Conservation (phyloP, 768 basidiomycete genomes). For the Hypsizygus marmoreus region DNA sequence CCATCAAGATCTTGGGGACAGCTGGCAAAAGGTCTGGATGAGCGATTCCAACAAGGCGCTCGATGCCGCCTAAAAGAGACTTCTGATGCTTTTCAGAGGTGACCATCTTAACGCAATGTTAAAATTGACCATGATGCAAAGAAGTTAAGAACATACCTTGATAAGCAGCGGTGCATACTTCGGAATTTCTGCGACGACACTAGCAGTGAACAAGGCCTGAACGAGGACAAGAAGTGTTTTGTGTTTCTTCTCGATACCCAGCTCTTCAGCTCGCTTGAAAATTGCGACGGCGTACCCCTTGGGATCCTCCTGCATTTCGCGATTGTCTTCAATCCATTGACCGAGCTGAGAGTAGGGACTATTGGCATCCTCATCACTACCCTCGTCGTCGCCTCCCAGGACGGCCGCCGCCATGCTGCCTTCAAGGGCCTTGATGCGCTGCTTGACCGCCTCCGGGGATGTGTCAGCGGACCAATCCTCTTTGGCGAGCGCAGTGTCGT, state of each 20-base stretch:
- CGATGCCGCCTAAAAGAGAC: slow-evolving; percentile 88
- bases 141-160: slow-evolving; percentile 55
- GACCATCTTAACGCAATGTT: slow-evolving; percentile 58
- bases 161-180: slow-evolving; percentile 69
- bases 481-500: slow-evolving; percentile 57
- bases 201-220: slow-evolving; percentile 79
- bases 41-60: slow-evolving; percentile 76
- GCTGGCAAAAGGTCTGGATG: slow-evolving; percentile 69
- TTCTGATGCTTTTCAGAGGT: slow-evolving; percentile 96
- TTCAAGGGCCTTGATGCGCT: slow-evolving; percentile 75
- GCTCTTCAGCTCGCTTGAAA: slow-evolving; percentile 86
- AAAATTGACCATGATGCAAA: slow-evolving; percentile 6
- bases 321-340: slow-evolving; percentile 81
- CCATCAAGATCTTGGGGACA: slow-evolving; percentile 93
- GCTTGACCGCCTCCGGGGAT: slow-evolving; percentile 84
- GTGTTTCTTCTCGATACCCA: slow-evolving; percentile 95
- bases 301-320: slow-evolving; percentile 44
- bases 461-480: slow-evolving; percentile 95
- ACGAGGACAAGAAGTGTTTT: slow-evolving; percentile 83
- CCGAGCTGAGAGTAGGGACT: slow-evolving; percentile 86
- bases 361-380: slow-evolving; percentile 83
- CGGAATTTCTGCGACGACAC: slow-evolving; percentile 65
- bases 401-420: slow-evolving; percentile 53
- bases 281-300: slow-evolving; percentile 65
- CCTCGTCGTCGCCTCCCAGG: slow-evolving; percentile 75